Conservation (phyloP, 192 early-diverging fungal species). For the Podila verticillata region DNA sequence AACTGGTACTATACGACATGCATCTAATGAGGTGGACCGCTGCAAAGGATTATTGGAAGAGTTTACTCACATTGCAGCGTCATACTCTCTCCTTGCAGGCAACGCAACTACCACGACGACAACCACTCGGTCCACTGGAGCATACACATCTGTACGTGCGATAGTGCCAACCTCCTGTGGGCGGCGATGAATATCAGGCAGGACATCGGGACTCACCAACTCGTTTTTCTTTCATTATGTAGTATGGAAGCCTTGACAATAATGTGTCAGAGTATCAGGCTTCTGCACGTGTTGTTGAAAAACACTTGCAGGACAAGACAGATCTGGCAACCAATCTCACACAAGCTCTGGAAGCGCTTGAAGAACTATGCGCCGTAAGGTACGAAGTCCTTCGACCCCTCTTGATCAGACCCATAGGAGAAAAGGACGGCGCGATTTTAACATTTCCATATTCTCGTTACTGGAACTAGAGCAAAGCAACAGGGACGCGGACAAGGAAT, state of each 20-base stretch:
- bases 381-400: not conserved
- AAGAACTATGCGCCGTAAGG: conserved; percentile 26
- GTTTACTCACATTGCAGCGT: not conserved
- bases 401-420: not conserved
- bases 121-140: too few species aligned
- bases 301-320: conserved; percentile 1
- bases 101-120: too few species aligned
- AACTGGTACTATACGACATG: not conserved
- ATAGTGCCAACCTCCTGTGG: too few species aligned
- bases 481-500: conserved; percentile 13
- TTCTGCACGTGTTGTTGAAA: conserved; percentile 28
- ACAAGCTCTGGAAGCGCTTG: conserved; percentile 27
- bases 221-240: too few species aligned
- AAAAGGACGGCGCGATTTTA: not conserved
- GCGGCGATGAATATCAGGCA: too few species aligned
- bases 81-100: not conserved
- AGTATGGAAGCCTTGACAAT: too few species aligned
- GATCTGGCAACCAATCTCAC: conserved; percentile 5
- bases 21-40: not conserved
- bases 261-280: conserved; percentile 25
- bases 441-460: not conserved
- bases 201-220: too few species aligned
- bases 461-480: conserved; percentile 10
- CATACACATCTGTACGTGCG: too few species aligned
- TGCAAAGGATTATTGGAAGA: not conserved